phyloP scores from a whole-genome alignment of 306 rosid species.

The Mimosa bimucronata region DNA sequence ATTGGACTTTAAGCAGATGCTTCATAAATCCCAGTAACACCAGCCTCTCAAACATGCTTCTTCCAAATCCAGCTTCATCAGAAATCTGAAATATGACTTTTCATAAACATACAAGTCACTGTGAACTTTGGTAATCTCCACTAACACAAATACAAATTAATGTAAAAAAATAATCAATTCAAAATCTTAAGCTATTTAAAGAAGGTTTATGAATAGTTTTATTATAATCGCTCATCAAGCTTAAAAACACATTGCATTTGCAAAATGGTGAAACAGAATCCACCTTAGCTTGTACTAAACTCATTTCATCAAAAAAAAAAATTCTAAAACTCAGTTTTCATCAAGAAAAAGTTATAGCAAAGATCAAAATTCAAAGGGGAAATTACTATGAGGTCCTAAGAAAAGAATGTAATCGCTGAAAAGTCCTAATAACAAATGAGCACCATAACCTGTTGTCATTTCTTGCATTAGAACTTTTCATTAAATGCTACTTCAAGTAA shows the following conservation, averaged over 20 bases:
- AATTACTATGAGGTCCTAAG: not conserved
- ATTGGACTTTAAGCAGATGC: slow-evolving; percentile 47
- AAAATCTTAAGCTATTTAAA: not conserved
- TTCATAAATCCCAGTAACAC: slow-evolving; percentile 38
- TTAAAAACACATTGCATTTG: too few species aligned
- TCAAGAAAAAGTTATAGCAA: not conserved
- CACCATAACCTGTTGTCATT: too few species aligned
- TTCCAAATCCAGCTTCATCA: slow-evolving; percentile 48
- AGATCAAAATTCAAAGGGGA: not conserved
- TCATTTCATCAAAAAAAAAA: too few species aligned
- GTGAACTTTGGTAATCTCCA: not conserved
- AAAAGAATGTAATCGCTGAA: too few species aligned
- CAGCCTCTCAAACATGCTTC: slow-evolving; percentile 56
- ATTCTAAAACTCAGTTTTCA: too few species aligned
- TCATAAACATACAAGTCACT: not conserved
- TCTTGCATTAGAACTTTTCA: too few species aligned
- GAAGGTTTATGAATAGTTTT: not conserved
- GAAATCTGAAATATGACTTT: slow-evolving; percentile 29
- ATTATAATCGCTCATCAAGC: too few species aligned
- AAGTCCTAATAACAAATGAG: too few species aligned
- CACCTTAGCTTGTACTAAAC: too few species aligned
- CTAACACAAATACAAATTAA: too few species aligned
- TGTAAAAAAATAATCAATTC: not conserved
- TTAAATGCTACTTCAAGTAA: too few species aligned
- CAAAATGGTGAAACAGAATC: too few species aligned